Base-by-base conservation (phyloP, 345 rosid genomes). In the Lepidium aucheri region DNA sequence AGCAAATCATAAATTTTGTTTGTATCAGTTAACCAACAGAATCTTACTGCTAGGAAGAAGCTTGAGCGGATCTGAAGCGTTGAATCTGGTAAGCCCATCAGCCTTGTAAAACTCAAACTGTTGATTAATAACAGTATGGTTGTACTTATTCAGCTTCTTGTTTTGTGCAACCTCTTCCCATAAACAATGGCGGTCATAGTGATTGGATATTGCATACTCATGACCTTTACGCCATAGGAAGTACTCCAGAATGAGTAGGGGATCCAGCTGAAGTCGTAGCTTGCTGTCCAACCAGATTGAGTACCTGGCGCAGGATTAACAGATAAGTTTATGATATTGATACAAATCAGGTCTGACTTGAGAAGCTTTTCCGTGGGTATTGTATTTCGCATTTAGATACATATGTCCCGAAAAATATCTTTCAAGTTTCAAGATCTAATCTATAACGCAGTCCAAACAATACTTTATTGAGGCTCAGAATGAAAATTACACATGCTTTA, bases 211-310 rank as follows among this genome's bases (percentile, higher is more conserved):
- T 53, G 97, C 90, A 80, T 79, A 94, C 69, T 94, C 99, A 35
- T 80, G 65, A 70, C 99, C 97, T 79, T 90, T 86, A 51, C 96
- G 88, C 99, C 99, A 90, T 57, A 94, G 76, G 67, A 94, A 85
- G 80, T 90, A 88, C 52, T 94, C 99, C 72, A 94, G 75, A 66
- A 94, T 78, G 49, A 83, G 85, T 30, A 84, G 74, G 47, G 99
- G 99, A 58, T 94, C 99, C 49, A 81, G 76, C 67, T 88, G 97
- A 60, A 94, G 87, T 32, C 99, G 91, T 47, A 94, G 72, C 76
- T 94, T 90, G 88, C 99, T 94, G 70, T 94, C 99, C 79, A 94
- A 77, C 99, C 99, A 90, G 65, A 94, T 94, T 11, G 99, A 94
- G 78, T 94, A 94, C 82, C 96, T 94, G 85, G 45, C 15, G 45